Conservation (phyloP, 352 stramenopile species). For the Phytophthora pistaciae region DNA sequence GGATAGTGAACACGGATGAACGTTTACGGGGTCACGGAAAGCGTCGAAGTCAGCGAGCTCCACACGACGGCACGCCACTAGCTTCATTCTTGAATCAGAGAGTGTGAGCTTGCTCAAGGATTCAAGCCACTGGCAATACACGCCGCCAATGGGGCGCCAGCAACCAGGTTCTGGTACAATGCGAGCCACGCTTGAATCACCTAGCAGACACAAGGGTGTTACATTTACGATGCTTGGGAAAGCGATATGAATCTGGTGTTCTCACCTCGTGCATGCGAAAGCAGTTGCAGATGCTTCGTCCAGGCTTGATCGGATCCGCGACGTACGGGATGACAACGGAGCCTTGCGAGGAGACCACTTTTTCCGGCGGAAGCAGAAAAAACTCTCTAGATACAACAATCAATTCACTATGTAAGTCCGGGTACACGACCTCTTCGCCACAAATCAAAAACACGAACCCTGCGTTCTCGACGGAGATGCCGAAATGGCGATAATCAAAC, state of each 20-base stretch:
- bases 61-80: slow-evolving; percentile 1
- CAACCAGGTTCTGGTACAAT: slow-evolving; percentile 49
- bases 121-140: slow-evolving; percentile 27
- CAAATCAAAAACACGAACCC: slow-evolving; percentile 48
- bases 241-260: background rate
- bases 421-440: background rate
- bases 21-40: slow-evolving; percentile 7
- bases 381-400: slow-evolving; percentile 55
- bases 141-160: slow-evolving; percentile 34
- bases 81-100: slow-evolving; percentile 10
- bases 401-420: background rate
- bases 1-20: slow-evolving; percentile 8
- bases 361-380: slow-evolving; percentile 69
- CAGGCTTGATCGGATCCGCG: slow-evolving; percentile 74
- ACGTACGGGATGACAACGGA: slow-evolving; percentile 71
- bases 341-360: slow-evolving; percentile 42
- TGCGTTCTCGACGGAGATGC: slow-evolving; percentile 75
- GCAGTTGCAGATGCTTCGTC: slow-evolving; percentile 79
- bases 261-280: slow-evolving; percentile 85
- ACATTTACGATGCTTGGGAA: background rate
- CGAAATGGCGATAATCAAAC: slow-evolving; percentile 87
- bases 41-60: slow-evolving; percentile 9
- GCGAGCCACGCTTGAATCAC: slow-evolving; percentile 56
- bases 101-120: slow-evolving; percentile 18
- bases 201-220: slow-evolving; percentile 21